Evolutionary conservation across 2,329 filamentous ascomycete genomes (phyloP).

Genomic region (Simplicillium sp.): DNA sequence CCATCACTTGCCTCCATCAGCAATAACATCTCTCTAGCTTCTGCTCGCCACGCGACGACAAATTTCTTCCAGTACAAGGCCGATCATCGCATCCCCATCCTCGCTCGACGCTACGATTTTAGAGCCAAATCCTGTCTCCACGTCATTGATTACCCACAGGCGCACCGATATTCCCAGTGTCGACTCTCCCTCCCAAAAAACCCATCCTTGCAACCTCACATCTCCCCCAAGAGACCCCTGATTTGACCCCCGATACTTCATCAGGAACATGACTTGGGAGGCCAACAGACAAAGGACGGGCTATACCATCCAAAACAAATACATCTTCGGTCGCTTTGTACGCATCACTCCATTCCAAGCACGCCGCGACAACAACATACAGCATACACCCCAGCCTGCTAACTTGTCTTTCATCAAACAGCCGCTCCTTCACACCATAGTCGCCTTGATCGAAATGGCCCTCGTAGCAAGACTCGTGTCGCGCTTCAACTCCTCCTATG

Average conservation of each 20-base stretch:
- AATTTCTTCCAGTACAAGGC: too few relatives aligned
- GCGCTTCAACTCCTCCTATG: conserved; percentile 92
- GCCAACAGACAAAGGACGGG: too few relatives aligned
- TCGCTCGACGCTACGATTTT: conserved; percentile 30
- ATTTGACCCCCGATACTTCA: too few relatives aligned
- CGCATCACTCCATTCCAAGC: conserved; percentile 23
- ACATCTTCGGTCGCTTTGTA: conserved; percentile 65
- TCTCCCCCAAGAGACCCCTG: too few relatives aligned
- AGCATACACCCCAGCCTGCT: conserved; percentile 1
- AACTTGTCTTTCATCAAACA: conserved; percentile 28
- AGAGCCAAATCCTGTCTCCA: conserved; percentile 43
- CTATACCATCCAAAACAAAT: conserved; percentile 42
- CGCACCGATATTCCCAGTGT: too few relatives aligned
- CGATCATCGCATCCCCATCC: too few relatives aligned
- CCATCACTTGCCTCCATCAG: too few relatives aligned
- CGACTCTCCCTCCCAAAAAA: too few relatives aligned
- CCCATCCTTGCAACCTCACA: too few relatives aligned
- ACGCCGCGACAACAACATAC: not conserved
- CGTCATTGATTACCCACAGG: conserved; percentile 32
- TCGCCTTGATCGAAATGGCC: conserved; percentile 83
- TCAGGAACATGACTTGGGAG: too few relatives aligned
- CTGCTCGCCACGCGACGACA: too few relatives aligned
- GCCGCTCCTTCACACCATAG: conserved; percentile 78
- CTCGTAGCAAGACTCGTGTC: conserved; percentile 72
- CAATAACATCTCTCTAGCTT: too few relatives aligned